Evolutionary conservation across 169 alveolate species (phyloP).

Genomic region (Condylostoma magnum): DNA sequence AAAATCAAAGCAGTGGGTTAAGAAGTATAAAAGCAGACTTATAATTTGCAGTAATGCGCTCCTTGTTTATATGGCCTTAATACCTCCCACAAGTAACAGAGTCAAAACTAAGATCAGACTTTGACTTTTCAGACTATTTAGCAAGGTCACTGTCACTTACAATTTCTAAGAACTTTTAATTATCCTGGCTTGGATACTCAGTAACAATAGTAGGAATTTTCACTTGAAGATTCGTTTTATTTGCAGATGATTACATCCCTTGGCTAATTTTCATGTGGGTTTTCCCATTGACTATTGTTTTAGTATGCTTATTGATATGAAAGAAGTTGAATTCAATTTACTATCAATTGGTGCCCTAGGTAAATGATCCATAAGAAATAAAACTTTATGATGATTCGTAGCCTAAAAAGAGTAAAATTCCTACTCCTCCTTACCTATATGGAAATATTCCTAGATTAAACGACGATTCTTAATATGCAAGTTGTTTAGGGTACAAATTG

Average conservation of each 20-base stretch:
- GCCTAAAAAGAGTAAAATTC: too few relatives aligned
- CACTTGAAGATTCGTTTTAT: slow-evolving; percentile 16
- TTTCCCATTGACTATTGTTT: background rate
- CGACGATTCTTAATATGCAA: background rate
- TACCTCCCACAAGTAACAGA: slow-evolving; percentile 31
- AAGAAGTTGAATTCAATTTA: background rate
- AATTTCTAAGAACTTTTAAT: background rate
- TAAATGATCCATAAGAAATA: background rate
- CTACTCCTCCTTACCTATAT: slow-evolving; percentile 2
- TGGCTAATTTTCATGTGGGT: slow-evolving; percentile 9
- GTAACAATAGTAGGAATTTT: background rate
- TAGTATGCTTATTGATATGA: background rate
- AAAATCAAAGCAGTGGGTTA: too few relatives aligned
- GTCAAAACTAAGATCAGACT: slow-evolving; percentile 1
- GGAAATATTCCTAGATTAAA: slow-evolving; percentile 25
- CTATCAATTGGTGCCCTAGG: slow-evolving; percentile 12
- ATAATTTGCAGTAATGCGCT: slow-evolving; percentile 16
- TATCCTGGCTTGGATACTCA: slow-evolving; percentile 9
- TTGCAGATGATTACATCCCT: background rate
- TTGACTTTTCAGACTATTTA: slow-evolving; percentile 20
- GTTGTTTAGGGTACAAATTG: background rate
- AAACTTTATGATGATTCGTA: too few relatives aligned
- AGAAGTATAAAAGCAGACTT: too few relatives aligned
- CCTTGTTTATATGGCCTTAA: slow-evolving; percentile 19
- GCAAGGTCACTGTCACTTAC: background rate